These are phyloP conservation scores for Talaromyces sp. DNA, from an alignment of 2,329 filamentous ascomycete genomes.

Conservation along the genomic window DNA sequence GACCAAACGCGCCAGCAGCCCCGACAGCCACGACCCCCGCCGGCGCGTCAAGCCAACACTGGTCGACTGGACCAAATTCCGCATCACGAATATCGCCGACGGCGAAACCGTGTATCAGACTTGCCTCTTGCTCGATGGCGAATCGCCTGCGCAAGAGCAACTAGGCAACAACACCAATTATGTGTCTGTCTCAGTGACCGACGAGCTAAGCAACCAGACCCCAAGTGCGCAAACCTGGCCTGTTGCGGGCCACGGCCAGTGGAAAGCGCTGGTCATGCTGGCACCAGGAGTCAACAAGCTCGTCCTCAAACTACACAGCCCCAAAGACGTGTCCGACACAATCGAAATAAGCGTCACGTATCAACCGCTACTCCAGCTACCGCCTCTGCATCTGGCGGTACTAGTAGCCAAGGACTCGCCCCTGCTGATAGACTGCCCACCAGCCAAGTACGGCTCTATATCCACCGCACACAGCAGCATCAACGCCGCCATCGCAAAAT, in stretches of 20 bases:
- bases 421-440: constrained; percentile 18
- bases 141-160: constrained; percentile 6
- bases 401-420: constrained; percentile 19
- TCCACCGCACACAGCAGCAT: constrained; percentile 15
- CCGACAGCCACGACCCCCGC: neutral
- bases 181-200: neutral
- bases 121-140: constrained; percentile 11
- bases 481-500: constrained; percentile 17
- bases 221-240: constrained; percentile 13
- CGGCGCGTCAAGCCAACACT: constrained; percentile 6
- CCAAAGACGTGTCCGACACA: constrained; percentile 2
- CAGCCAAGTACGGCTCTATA: constrained; percentile 14
- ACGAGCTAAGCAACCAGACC: neutral
- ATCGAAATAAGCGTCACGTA: constrained; percentile 15
- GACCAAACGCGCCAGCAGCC: constrained; percentile 27
- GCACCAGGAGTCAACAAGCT: constrained; percentile 14
- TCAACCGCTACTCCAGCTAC: constrained; percentile 15
- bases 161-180: neutral
- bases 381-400: constrained; percentile 19
- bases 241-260: constrained; percentile 11
- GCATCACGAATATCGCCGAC: constrained; percentile 11
- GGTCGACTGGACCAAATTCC: constrained; percentile 8
- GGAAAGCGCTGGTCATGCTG: constrained; percentile 16
- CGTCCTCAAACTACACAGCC: constrained; percentile 11
- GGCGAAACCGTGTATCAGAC: constrained; percentile 12